Evolutionary conservation across 1,284 basidiomycete genomes (phyloP).

Genomic region (Microbotryum intermedium): DNA sequence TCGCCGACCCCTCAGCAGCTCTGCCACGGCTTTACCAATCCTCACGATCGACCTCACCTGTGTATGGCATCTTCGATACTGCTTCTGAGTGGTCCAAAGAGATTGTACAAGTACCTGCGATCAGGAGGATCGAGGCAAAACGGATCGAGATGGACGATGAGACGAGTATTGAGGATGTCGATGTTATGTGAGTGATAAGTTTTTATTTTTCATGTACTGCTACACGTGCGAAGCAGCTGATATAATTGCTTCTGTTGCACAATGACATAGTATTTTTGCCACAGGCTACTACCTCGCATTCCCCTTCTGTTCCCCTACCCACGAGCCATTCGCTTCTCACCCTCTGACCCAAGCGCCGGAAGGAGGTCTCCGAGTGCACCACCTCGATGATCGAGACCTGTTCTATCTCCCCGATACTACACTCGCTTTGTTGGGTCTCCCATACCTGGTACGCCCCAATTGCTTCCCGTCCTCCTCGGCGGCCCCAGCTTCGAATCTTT

Average conservation of each 20-base stretch:
- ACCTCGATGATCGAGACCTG: conserved; percentile 37
- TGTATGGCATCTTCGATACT: conserved; percentile 27
- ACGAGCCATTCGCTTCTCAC: conserved; percentile 36
- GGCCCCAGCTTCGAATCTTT: not conserved
- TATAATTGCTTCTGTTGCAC: not conserved
- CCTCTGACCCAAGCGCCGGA: conserved; percentile 29
- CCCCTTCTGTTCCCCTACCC: conserved; percentile 38
- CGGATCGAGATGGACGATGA: conserved; percentile 36
- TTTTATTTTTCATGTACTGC: too few relatives aligned
- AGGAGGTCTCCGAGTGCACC: conserved; percentile 37
- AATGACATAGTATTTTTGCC: conserved; percentile 37
- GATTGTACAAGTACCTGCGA: conserved; percentile 36
- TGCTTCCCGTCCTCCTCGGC: not conserved
- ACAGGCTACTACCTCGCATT: conserved; percentile 44
- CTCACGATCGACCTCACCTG: conserved; percentile 21
- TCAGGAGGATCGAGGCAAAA: conserved; percentile 35
- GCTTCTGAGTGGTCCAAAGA: conserved; percentile 36
- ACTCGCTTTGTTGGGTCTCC: conserved; percentile 36
- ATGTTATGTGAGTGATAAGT: conserved; percentile 36
- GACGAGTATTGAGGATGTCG: conserved; percentile 33
- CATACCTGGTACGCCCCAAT: too few relatives aligned
- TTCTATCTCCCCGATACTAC: conserved; percentile 41
- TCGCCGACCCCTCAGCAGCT: not conserved
- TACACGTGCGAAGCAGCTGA: not conserved
- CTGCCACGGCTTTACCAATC: conserved; percentile 37